Evolutionary conservation across 106 monocot species (phyloP), one percentile per base, ranked within the genome.

Genomic region (Dendrobium chrysotoxum): DNA sequence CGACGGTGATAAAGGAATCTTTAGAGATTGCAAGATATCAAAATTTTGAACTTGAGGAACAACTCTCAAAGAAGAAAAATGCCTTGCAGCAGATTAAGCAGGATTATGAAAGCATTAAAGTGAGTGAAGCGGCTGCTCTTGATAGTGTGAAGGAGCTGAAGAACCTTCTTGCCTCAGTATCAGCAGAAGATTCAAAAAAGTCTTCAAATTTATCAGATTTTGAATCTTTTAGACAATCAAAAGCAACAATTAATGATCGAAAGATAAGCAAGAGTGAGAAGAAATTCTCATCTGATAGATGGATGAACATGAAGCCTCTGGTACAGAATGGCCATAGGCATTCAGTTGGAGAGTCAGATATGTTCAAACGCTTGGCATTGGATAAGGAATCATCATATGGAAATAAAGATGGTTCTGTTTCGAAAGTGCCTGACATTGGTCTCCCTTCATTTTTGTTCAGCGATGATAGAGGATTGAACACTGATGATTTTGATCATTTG

Each of bases 71-170:
- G 44, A 91, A 89, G 77, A 88, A 88, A 13, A 81, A 53, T 18
- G 58, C 79, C 0, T 76, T 91, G 54, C 78, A 87, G 71, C 58
- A 65, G 7, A 78, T 87, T 10, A 84, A 67, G 73, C 93, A 86
- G 15, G 91, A 89, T 9, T 74, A 86, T 7, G 87, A 93, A 30
- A 72, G 77, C 81, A 75, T 89, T 28, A 91, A 87, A 73, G 84
- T 86, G 53, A 87, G 88, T 39, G 89, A 93, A 58, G 87, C 91
- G 10, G 86, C 91, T 1, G 85, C 91, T 15, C 81, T 82, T 44
- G 86, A 78, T 38, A 86, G 89, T 40, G 77, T 89, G 21, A 80
- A 54, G 77, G 87, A 87, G 68, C 65, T 89, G 67, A 86, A 90
- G 82, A 74, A 75, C 58, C 65, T 85, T 54, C 72, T 86, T 25